Evolutionary conservation across 2,329 filamentous ascomycete genomes (phyloP), one percentile per base, ranked within the genome.

Genomic region (Penicillium verrucosum): DNA sequence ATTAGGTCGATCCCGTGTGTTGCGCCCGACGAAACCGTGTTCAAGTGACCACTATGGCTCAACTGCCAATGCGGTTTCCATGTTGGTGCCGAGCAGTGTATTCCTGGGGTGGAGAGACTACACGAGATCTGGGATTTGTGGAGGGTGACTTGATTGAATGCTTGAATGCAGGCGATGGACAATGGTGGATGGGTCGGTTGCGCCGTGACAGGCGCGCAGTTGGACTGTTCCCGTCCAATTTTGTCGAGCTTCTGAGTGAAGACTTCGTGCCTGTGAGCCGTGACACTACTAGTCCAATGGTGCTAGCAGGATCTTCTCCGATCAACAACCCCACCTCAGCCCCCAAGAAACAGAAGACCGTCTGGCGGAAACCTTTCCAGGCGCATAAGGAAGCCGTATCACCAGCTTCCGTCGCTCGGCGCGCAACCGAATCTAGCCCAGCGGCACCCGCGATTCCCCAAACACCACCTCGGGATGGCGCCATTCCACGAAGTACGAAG

Each of bases 141-240:
- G 94, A 99, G 75, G 94, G 94, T 62, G 94, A 99, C 76, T 77
- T 99, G 64, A 99, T 99, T 73, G 94, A 99, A 83, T 97, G 93
- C 70, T 82, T 99, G 51, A 99, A 99, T 73, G 94, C 94, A 21
- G 94, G 94, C 61, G 94, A 99, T 77, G 94, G 94, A 51, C 92
- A 90, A 45, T 99, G 94, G 94, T 99, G 94, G 94, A 96, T 92
- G 77, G 94, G 94, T 46, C 86, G 93, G 61, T 78, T 99, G 70
- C 90, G 88, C 70, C 86, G 94, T 66, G 94, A 99, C 76, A 88
- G 89, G 73, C 86, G 92, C 69, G 92, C 93, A 68, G 88, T 97
- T 68, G 94, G 94, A 52, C 81, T 94, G 21, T 99, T 99, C 70
- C 94, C 94, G 0, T 97, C 92, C 68, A 99, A 99, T 77, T 99